phyloP scores from a whole-genome alignment of 2,329 filamentous ascomycete species.

The Aureobasidium sp. region DNA sequence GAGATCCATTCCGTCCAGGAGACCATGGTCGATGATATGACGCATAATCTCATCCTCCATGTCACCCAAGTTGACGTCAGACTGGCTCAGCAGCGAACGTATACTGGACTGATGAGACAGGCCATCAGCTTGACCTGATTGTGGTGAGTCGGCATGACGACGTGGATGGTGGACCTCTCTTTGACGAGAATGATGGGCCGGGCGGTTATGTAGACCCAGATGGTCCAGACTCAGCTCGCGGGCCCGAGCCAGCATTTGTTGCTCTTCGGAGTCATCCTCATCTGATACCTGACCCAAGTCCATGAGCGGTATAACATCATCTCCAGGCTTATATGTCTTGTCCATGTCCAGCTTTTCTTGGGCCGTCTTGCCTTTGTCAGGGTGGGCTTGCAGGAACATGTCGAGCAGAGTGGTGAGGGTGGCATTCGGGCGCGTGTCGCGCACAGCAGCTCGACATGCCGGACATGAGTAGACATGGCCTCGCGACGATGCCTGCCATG shows the following conservation, averaged over 20 bases:
- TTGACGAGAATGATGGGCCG: not conserved
- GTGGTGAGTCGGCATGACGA: constrained; percentile 1
- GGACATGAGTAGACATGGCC: constrained; percentile 73
- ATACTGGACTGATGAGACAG: constrained; percentile 72
- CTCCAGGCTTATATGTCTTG: constrained; percentile 70
- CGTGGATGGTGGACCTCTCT: not conserved
- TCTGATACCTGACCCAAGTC: constrained; percentile 50
- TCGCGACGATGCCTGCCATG: constrained; percentile 62
- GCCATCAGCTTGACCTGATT: not conserved
- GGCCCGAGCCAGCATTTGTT: constrained; percentile 63
- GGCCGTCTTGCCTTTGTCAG: constrained; percentile 60
- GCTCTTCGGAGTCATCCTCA: constrained; percentile 41
- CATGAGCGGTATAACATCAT: constrained; percentile 65
- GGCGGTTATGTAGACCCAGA: constrained; percentile 33
- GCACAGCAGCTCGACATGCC: constrained; percentile 78
- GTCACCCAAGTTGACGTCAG: constrained; percentile 69
- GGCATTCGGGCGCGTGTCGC: constrained; percentile 83
- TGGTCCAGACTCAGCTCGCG: constrained; percentile 67
- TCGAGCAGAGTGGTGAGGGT: constrained; percentile 84
- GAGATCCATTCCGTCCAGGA: constrained; percentile 81
- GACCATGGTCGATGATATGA: constrained; percentile 79
- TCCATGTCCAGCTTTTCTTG: constrained; percentile 72
- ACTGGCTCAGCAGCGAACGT: constrained; percentile 73
- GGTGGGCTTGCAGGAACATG: constrained; percentile 76
- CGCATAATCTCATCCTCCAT: constrained; percentile 83